Conservation (phyloP, 371 early-diverging fungal genomes). For the Fennellomyces sp. region DNA sequence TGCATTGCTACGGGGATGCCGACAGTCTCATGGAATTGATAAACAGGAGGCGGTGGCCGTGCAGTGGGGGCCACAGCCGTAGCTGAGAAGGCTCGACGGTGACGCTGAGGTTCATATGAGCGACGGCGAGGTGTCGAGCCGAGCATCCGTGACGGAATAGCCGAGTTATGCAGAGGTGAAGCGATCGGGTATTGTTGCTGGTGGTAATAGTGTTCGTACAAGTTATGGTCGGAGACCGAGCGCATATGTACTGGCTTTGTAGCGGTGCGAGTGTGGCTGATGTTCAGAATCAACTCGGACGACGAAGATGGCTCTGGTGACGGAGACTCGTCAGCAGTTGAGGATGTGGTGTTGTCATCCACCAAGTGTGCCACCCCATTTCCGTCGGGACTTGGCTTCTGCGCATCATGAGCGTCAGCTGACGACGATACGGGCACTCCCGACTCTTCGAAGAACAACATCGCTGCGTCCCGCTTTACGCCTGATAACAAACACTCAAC, state of each 20-base stretch:
- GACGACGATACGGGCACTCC: constrained; percentile 7
- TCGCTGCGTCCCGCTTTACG: not conserved
- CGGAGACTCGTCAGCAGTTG: not conserved
- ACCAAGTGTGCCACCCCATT: constrained; percentile 3
- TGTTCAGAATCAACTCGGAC: not conserved
- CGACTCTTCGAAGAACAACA: not conserved
- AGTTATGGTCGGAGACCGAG: not conserved
- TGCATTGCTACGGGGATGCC: not conserved
- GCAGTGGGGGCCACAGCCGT: not conserved
- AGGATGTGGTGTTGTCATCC: not conserved
- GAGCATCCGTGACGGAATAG: not conserved
- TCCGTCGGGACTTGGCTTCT: constrained; percentile 1
- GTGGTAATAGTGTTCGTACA: constrained; percentile 2
- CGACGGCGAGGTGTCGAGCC: not conserved
- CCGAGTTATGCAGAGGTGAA: not conserved
- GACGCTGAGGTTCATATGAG: not conserved
- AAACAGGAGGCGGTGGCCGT: not conserved
- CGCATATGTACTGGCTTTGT: constrained; percentile 1
- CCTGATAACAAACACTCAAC: not conserved
- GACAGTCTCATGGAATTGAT: not conserved
- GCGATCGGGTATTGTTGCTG: not conserved
- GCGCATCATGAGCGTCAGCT: constrained; percentile 1
- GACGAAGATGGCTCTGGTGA: constrained; percentile 2
- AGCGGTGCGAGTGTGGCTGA: not conserved
- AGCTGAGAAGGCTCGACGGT: not conserved